Evolutionary conservation across 495 filamentous ascomycete species (phyloP).

Genomic region (Annulohypoxylon moriforme): DNA sequence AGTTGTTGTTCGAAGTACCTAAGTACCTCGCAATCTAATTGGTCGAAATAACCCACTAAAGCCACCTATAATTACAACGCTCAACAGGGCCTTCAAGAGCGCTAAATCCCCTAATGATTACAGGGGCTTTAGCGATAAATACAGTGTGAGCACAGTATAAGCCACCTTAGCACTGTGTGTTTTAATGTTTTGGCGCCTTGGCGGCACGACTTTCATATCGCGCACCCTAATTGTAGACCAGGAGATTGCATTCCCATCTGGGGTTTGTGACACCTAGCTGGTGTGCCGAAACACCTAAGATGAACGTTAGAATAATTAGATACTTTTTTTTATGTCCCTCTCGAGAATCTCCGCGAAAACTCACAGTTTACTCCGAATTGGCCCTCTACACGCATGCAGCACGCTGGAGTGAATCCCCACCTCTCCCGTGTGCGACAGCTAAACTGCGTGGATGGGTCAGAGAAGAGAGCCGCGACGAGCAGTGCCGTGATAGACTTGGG

Average conservation of each 20-base stretch:
- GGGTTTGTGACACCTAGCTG: conserved; percentile 43
- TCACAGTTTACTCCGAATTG: conserved; percentile 48
- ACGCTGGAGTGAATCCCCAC: conserved; percentile 43
- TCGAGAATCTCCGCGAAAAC: neutral
- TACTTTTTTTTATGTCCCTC: neutral
- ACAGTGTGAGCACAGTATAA: too few relatives aligned
- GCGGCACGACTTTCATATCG: too few relatives aligned
- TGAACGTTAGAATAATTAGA: conserved; percentile 8
- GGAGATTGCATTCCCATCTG: conserved; percentile 47
- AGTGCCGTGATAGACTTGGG: conserved; percentile 21
- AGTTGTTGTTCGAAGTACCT: too few relatives aligned
- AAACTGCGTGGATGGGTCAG: conserved; percentile 28
- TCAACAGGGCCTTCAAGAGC: too few relatives aligned
- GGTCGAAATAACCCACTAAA: too few relatives aligned
- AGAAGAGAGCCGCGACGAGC: conserved; percentile 32
- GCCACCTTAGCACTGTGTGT: too few relatives aligned
- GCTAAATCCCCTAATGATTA: too few relatives aligned
- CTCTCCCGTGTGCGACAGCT: conserved; percentile 38
- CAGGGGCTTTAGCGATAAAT: too few relatives aligned
- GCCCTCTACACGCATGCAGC: conserved; percentile 46
- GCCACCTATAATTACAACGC: too few relatives aligned
- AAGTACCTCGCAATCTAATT: too few relatives aligned
- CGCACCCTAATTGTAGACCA: too few relatives aligned
- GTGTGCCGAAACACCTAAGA: conserved; percentile 37
- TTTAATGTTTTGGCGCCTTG: too few relatives aligned